Evolutionary conservation across 495 filamentous ascomycete genomes (phyloP).

Genomic region (Aspergillus olivimuriae): DNA sequence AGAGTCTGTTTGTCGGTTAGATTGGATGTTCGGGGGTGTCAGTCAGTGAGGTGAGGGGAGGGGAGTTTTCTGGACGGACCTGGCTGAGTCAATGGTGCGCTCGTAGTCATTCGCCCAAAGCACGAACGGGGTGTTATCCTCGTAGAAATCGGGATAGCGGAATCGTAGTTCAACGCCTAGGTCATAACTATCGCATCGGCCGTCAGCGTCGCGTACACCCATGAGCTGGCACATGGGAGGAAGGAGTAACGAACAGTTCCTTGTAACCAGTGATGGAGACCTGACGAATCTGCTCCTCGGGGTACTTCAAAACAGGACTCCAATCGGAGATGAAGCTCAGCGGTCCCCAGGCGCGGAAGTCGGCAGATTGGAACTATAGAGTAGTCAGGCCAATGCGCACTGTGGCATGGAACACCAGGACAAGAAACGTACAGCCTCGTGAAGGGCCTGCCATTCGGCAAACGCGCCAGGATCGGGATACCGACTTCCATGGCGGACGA

Average conservation of each 20-base stretch:
- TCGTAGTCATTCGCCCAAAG: slow-evolving; percentile 55
- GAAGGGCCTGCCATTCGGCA: slow-evolving; percentile 41
- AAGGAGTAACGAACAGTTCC: slow-evolving; percentile 26
- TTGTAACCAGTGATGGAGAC: slow-evolving; percentile 50
- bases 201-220: neutral
- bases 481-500: slow-evolving; percentile 50
- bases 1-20: slow-evolving; percentile 26
- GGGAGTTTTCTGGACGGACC: slow-evolving; percentile 9
- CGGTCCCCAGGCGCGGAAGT: slow-evolving; percentile 34
- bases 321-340: slow-evolving; percentile 47
- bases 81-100: slow-evolving; percentile 45
- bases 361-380: slow-evolving; percentile 33
- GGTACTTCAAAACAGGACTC: slow-evolving; percentile 44
- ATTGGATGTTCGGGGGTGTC: neutral
- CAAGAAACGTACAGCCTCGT: slow-evolving; percentile 28
- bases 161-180: slow-evolving; percentile 13
- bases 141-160: slow-evolving; percentile 50
- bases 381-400: slow-evolving; percentile 1
- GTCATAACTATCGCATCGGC: slow-evolving; percentile 17
- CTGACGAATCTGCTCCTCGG: slow-evolving; percentile 41
- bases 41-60: neutral
- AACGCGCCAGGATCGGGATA: slow-evolving; percentile 51
- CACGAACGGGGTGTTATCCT: slow-evolving; percentile 45
- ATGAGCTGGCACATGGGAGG: neutral
- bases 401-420: neutral